Evolutionary conservation across 2,329 filamentous ascomycete genomes (phyloP), one percentile per base, ranked within the genome.

Genomic region (Hysterium pulicare): DNA sequence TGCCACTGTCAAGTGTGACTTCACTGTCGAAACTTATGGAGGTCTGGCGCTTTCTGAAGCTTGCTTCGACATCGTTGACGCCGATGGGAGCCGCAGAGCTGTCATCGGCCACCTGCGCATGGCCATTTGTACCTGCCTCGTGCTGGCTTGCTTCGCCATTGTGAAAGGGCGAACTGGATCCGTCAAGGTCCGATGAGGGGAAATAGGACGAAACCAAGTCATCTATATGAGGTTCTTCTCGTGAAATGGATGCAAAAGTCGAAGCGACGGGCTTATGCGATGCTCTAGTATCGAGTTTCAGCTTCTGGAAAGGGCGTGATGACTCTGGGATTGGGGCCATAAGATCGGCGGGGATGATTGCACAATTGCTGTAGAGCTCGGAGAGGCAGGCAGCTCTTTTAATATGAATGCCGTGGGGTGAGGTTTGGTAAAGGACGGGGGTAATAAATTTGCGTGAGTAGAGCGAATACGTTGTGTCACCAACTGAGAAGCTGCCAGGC

Each of bases 251-350:
- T 41, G 61, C 62, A 47, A 67, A 67, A 44, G 62, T 59, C 34
- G 65, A 67, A 41, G 59, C 53, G 36, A 58, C 51, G 20, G 58
- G 60, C 48, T 66, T 68, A 39, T 54, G 52, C 38, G 60, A 51
- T 36, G 59, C 45, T 43, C 57, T 55, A 44, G 62, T 69, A 48
- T 68, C 59, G 59, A 69, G 55, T 51, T 61, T 67, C 52, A 69
- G 64, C 53, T 69, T 69, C 58, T 64, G 65, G 58, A 69, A 69
- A 53, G 50, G 55, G 51, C 66, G 64, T 63, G 63, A 64, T 58
- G 61, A 61, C 51, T 58, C 58, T 55, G 62, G 50, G 47, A 50
- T 51, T 46, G 64, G 61, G 60, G 65, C 66, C 65, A 69, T 68
- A 60, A 40, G 53, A 59, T 45, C 48, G 46, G 46, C 42, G 22